Evolutionary conservation across 495 filamentous ascomycete genomes (phyloP), one percentile per base, ranked within the genome.

Genomic region (Trichoderma erinaceum): DNA sequence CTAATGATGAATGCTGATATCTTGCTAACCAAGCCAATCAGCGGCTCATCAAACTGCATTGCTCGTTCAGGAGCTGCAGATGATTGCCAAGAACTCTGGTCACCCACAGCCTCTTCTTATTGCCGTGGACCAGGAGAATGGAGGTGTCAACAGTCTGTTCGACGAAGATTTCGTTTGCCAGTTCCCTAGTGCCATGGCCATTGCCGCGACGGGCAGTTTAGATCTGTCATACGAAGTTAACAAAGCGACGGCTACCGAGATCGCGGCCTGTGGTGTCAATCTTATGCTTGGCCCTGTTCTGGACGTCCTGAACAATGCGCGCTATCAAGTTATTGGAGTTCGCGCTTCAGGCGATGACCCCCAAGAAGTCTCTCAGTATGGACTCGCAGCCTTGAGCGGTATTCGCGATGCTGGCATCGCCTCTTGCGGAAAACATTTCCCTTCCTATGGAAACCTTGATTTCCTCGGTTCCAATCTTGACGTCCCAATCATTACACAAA

Each of bases 361-460:
- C 7, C 92, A 95, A 73, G 91, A 97, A 76, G 92, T 92, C 1
- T 95, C 92, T 0, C 88, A 89, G 44, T 97, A 92, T 72, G 91
- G 90, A 38, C 89, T 93, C 48, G 90, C 92, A 52, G 91, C 88
- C 68, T 91, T 97, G 84, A 93, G 89, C 75, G 92, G 92, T 43
- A 96, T 91, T 77, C 91, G 93, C 73, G 89, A 94, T 74, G 92
- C 89, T 27, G 92, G 92, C 0, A 74, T 96, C 13, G 89, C 86
- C 0, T 94, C 92, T 0, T 92, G 93, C 71, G 92, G 92, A 68
- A 97, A 97, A 75, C 92, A 97, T 76, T 96, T 97, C 69, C 92
- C 92, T 23, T 94, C 91, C 0, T 97, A 96, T 70, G 92, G 92
- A 15, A 96, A 96, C 69, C 80, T 97, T n/a, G 91, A 96, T 74